Base-by-base conservation (phyloP, 2,329 filamentous ascomycete genomes). In the Colletotrichum limetticola region DNA sequence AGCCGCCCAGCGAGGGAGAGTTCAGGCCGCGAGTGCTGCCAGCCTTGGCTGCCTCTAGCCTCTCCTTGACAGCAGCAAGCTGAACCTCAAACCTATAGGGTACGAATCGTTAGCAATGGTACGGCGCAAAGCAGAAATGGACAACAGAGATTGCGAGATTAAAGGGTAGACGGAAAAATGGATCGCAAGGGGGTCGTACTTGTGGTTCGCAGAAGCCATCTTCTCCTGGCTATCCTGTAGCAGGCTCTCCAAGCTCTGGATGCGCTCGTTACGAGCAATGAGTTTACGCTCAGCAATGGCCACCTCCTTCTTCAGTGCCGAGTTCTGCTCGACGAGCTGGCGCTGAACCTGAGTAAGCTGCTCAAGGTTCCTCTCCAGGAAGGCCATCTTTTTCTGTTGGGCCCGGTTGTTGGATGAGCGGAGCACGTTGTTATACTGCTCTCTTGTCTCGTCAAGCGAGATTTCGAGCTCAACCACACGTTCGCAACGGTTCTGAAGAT, bases 341-440 rank as follows among this genome's bases (percentile, higher is more conserved):
- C 97, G 92, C 85, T 99, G 97, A 66, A 99, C 97, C 80, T 98
- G 95, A 4, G 97, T 99, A 67, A 99, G 89, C 84, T 99, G 97
- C 85, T 99, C 97, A 53, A 99, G 91, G 82, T 99, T 99, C 80
- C 97, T 93, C 87, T 99, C 97, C 63, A 99, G 86, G 89, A 99
- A 99, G 19, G 97, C 97, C 94, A 99, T 98, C 90, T 99, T 99
- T 93, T 99, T 99, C 85, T 99, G 97, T 86, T 99, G 97, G 28
- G 97, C 96, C 72, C 97, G 93, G 87, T 97, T 98, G 88, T 99
- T 99, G 77, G 95, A 98, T 62, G 95, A 97, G 69, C 96, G 93
- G 71, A 99, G 90, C 74, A 99, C 97, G 79, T 98, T 98, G 88
- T 99, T 98, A 86, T 99, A 99, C 85, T 99, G 97, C 86, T 99